Evolutionary conservation across 176 grass and related monocot species (phyloP), one percentile per base, ranked within the genome.

Genomic region (Oryza brachyantha): DNA sequence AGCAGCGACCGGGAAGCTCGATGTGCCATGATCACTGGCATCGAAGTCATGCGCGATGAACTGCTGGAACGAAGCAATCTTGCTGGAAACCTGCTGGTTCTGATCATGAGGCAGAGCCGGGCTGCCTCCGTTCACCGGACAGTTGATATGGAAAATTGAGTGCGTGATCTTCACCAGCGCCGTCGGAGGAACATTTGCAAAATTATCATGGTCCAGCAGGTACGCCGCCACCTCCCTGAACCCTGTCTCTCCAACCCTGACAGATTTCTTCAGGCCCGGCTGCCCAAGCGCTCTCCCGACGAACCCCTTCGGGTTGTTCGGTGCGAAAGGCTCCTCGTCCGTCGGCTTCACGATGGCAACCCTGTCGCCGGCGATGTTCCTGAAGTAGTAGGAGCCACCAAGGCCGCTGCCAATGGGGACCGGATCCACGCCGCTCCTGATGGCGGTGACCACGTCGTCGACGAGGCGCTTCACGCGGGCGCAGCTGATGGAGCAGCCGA

Each of bases 161-260:
- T 96, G 93, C 19, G 90, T 92, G 14, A 96, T 96, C 90, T 92
- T 96, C 46, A 92, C 90, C 40, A 96, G 78, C 21, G 86, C 86
- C 12, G 93, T 96, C 0, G 93, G 78, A 29, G 93, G 93, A 64
- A 96, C 93, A 78, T 90, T 96, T 17, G 93, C 93, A 24, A 96
- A 92, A 4, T 88, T 88, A 0, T 92, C 93, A 83, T 96, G 84
- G 41, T 96, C 93, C 66, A 96, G n/a, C 61, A 96, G 86, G 81
- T 92, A 96, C 4, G 93, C 93, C 3, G 93, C 93, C 16, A 96
- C 93, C 87, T 96, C 93, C 70, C 93, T 89, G 57, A 92, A 96
- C 43, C 93, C 93, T 31, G 93, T 96, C 83, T 96, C 93, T 25
- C 93, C 93, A 14, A 96, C 90, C 12, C 93, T 79, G 34, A 96